These are phyloP conservation scores for Lactuca saligna DNA, from an alignment of 129 eudicot genomes.

Conservation along the genomic window DNA sequence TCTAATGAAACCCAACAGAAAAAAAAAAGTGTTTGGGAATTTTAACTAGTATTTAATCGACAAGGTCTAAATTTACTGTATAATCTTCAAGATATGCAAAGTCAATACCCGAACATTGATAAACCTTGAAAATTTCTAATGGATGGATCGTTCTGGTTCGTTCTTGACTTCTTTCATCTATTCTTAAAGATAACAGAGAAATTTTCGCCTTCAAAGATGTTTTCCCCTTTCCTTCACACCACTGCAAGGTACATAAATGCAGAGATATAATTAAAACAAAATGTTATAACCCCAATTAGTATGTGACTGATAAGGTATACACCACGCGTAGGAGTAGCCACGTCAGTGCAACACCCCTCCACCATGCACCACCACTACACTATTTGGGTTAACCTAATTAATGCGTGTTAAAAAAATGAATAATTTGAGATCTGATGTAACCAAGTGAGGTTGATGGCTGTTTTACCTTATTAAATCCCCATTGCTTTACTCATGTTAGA, in stretches of 20 bases:
- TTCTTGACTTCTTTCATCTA: slow-evolving; percentile 87
- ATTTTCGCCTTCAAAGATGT: slow-evolving; percentile 31
- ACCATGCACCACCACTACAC: background rate
- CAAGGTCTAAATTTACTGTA: slow-evolving; percentile 47
- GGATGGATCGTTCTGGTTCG: slow-evolving; percentile 73
- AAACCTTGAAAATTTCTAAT: slow-evolving; percentile 26
- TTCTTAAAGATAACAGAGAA: slow-evolving; percentile 24
- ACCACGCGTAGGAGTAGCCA: too few relatives aligned
- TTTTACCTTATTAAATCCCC: slow-evolving; percentile 37
- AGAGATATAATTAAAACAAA: background rate
- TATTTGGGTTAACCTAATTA: background rate
- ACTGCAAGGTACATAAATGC: slow-evolving; percentile 31
- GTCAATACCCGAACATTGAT: slow-evolving; percentile 99
- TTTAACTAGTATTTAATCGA: slow-evolving; percentile 10
- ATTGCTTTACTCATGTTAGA: slow-evolving; percentile 46
- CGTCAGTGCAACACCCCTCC: too few relatives aligned
- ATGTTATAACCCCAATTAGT: background rate
- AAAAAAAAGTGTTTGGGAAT: slow-evolving; percentile 27
- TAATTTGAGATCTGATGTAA: background rate
- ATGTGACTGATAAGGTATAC: too few relatives aligned
- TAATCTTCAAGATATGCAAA: slow-evolving; percentile 40
- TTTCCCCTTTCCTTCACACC: slow-evolving; percentile 18
- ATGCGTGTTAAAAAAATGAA: background rate
- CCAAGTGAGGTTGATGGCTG: background rate
- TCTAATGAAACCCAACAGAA: slow-evolving; percentile 21